These are phyloP conservation scores for Sclerotiophoma versabilis DNA, from an alignment of 2,329 filamentous ascomycete species.

Conservation along the genomic window DNA sequence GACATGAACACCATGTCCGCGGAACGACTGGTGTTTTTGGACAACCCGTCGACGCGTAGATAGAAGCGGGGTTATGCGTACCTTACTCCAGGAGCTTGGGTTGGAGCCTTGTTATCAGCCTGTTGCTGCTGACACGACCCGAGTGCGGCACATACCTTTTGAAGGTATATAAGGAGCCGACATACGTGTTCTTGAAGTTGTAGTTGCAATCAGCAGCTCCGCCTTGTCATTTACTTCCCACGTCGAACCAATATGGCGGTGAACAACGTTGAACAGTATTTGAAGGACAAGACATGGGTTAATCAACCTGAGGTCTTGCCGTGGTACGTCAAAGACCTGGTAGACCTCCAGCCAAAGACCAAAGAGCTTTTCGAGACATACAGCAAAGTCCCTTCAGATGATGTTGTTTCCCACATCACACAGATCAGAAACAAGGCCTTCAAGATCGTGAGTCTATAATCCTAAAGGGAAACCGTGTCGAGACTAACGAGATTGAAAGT, in stretches of 20 bases:
- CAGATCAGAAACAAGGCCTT: slow-evolving; percentile 44
- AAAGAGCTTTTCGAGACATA: slow-evolving; percentile 50
- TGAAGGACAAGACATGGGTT: slow-evolving; percentile 28
- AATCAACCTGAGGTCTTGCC: slow-evolving; percentile 33
- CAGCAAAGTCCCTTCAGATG: slow-evolving; percentile 44
- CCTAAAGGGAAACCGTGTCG: neutral
- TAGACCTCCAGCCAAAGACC: slow-evolving; percentile 38
- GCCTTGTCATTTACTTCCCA: neutral
- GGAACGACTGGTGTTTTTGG: neutral
- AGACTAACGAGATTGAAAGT: slow-evolving; percentile 22
- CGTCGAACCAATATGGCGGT: slow-evolving; percentile 18
- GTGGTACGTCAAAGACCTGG: slow-evolving; percentile 43
- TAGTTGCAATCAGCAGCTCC: neutral
- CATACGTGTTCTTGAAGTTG: neutral
- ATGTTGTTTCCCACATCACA: slow-evolving; percentile 48
- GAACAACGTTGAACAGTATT: slow-evolving; percentile 20
- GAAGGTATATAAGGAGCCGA: neutral
- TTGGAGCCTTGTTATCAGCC: slow-evolving; percentile 7
- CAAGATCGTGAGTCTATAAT: slow-evolving; percentile 33
- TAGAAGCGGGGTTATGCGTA: slow-evolving; percentile 10
- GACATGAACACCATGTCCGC: neutral
- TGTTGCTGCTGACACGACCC: neutral
- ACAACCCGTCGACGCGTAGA: neutral
- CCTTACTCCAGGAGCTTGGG: neutral
- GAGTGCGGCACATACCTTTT: neutral